phyloP scores from a whole-genome alignment of 2,329 filamentous ascomycete species.

The Penicillium sp. region DNA sequence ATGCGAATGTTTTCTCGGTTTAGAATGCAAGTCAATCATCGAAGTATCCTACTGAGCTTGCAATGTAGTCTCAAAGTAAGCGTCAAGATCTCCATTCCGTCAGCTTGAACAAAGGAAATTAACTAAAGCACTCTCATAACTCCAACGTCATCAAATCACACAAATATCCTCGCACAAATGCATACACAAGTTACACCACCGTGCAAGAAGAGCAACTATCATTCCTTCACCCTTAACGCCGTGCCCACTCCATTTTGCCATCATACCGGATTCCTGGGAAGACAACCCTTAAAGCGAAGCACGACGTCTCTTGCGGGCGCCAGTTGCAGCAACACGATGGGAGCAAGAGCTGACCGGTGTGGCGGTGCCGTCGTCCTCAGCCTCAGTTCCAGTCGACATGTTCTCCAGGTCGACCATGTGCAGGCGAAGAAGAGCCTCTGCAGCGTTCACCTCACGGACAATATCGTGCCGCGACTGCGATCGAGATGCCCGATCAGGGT shows the following conservation, averaged over 20 bases:
- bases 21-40: no score
- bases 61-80: no score
- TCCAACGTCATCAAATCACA: not conserved
- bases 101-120: no score
- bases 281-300: slow-evolving; percentile 13
- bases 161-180: not conserved
- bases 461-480: slow-evolving; percentile 17
- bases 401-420: slow-evolving; percentile 31
- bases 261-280: not conserved
- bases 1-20: not conserved
- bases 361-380: not conserved
- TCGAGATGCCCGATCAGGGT: slow-evolving; percentile 5
- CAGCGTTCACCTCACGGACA: slow-evolving; percentile 35
- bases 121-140: not conserved
- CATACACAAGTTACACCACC: not conserved
- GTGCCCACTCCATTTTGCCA: not conserved
- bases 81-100: not conserved
- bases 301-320: slow-evolving; percentile 14
- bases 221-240: not conserved
- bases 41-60: no score
- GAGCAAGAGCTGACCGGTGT: not conserved
- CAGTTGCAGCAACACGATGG: not conserved
- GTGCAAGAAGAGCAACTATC: not conserved
- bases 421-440: slow-evolving; percentile 37
- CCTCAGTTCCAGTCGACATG: slow-evolving; percentile 14